Base-by-base conservation (phyloP, 2,329 filamentous ascomycete species). In the Botrytis sinoallii region DNA sequence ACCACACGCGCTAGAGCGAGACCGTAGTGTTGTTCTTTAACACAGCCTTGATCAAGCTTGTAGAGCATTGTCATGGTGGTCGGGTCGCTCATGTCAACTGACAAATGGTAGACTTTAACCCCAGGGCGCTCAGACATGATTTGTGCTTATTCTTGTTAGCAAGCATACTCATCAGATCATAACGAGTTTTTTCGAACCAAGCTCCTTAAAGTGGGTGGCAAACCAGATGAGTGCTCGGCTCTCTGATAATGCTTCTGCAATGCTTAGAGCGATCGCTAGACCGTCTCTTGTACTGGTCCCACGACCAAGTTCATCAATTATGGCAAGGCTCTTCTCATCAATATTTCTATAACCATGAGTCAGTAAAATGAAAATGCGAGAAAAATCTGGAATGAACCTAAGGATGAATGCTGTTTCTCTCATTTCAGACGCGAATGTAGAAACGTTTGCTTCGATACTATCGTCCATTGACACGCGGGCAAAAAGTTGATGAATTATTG, bases 341-440 rank as follows among this genome's bases (percentile, higher is more conserved):
- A 98, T 89, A 79, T 97, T 97, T 70, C 88, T 87, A 48, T 14
- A 42, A 44, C 10, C n/a, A 14, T 29, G 46, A 29, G 48, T 73
- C 29, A 75, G 66, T 25, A 74, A 35, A 18, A 46, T 69, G 7
- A 42, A 57, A 12, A 4, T 20, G 42, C 18, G 29, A 25, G 16
- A 14, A 38, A 25, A 48, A 29, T 44, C 6, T 40, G 32, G 29
- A 2, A 42, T 55, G 2, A 79, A 86, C 86, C 90, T 88, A 1
- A 98, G 84, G 72, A 99, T 98, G 81, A 97, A 97, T 0, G 95
- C 94, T 84, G 95, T 97, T 79, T 98, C 96, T 60, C 93, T 88
- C 96, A 99, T 98, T 82, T 99, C 96, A 0, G 94, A 88, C 0
- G 95, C 93, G 80, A 98, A 99, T 0, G 94, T 97, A 0, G 95